Base-by-base conservation (phyloP, 805 yeast genomes). In the Zygotorulaspora sp. region DNA sequence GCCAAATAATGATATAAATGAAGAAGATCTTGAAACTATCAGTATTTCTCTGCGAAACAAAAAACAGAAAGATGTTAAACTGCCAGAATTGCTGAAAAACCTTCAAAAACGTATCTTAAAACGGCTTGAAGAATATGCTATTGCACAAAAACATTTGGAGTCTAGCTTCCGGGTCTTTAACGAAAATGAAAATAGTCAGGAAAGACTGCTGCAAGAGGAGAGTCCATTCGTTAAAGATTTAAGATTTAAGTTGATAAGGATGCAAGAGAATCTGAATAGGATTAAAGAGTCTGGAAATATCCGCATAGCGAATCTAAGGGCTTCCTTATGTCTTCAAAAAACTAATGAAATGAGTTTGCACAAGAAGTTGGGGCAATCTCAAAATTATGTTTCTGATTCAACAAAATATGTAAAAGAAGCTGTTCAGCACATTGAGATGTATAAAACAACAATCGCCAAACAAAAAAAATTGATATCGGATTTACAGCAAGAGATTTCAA, bases 261-360 rank as follows among this genome's bases (percentile, higher is more conserved):
- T 26, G 12, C 21, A 21, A 12, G 16, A 30, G 8, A 47, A 45
- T 16, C 24, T 48, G n/a, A 43, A 32, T 11, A 26, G 23, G n/a
- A 24, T 40, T 2, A 34, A 39, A 21, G 27, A 15, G 5, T 25
- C 19, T 9, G 30, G 44, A 27, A 32, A 38, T 14, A 27, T 32
- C 3, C 41, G 50, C 13, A 28, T 44, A 1, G 13, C 21, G n/a
- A 46, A 44, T 19, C 17, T 48, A 15, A 46, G 40, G 30, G 20
- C 26, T 30, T 17, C 35, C 1, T 16, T 44, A 17, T 13, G 10
- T 9, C 24, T 26, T 20, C 30, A 28, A 19, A 32, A 29, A 24
- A 14, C 13, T 3, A n/a, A 16, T 9, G 10, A 19, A 11, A 28
- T 12, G 7, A 17, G 3, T 8, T 26, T 40, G 1, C 15, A 30